Base-by-base conservation (phyloP, 192 early-diverging fungal species). In the Jimgerdemannia flammicorona region DNA sequence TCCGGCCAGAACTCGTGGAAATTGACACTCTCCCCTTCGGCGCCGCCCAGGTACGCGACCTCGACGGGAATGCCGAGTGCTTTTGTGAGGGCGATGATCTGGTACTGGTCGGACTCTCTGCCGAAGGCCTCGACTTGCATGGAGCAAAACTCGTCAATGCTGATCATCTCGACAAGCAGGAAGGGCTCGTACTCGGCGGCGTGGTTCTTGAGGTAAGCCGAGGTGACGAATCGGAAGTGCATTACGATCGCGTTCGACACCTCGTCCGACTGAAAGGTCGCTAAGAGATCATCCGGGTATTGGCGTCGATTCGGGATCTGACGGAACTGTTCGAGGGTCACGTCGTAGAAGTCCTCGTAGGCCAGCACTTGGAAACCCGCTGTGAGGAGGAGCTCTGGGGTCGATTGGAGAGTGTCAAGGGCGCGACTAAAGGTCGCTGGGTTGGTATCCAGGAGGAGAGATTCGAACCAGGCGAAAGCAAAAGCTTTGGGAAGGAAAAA, bases 21-120 rank as follows among this genome's bases (percentile, higher is more conserved):
- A 71, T 92, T 93, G 44, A 91, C 87, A 14, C 78, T 80, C 14
- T 83, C 87, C 41, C 85, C 78, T 6, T 77, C 72, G 17, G 89
- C 86, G 2, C 85, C 84, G 75, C 91, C 92, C 72, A 95, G 74
- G 66, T 94, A 92, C 1, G 90, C 89, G 3, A 95, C 88, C 40
- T 91, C 82, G 59, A 93, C 79, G 9, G 84, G 86, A 1, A 94
- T 80, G 67, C 87, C 84, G 3, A 93, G 72, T 0, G 86, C 90
- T 72, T 90, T 92, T 4, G 88, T 87, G 64, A 95, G 78, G 3
- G 90, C 93, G 65, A 92, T 93, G 17, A 95, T 87, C 69, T 95
- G 93, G 66, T 93, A 87, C 72, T 95, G 90, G 75, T 95, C 94
- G 3, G 90, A 87, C 79, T 95, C 94, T 64, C 87, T 80, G 17